Evolutionary conservation across 495 filamentous ascomycete species (phyloP).

Genomic region (Collariella sp.): DNA sequence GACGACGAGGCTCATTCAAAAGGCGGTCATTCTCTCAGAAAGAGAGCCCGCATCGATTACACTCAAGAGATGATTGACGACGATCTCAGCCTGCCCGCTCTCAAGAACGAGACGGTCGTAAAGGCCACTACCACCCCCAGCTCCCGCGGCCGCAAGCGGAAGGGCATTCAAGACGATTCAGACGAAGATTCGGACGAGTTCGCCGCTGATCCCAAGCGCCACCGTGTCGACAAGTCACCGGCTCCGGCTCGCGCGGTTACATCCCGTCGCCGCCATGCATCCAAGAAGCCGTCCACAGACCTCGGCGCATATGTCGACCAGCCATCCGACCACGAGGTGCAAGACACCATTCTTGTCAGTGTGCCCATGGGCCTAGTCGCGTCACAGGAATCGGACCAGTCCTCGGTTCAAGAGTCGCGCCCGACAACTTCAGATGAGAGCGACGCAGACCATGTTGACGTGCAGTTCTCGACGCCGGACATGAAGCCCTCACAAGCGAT

Average conservation of each 20-base stretch:
- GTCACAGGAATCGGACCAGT: slow-evolving; percentile 17
- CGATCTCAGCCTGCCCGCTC: slow-evolving; percentile 5
- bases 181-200: slow-evolving; percentile 24
- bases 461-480: slow-evolving; percentile 12
- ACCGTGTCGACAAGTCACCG: slow-evolving; percentile 25
- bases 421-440: slow-evolving; percentile 15
- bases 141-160: slow-evolving; percentile 25
- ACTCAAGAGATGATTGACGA: slow-evolving; percentile 38
- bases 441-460: slow-evolving; percentile 3
- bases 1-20: slow-evolving; percentile 33
- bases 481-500: slow-evolving; percentile 8
- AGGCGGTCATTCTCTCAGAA: slow-evolving; percentile 42
- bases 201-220: slow-evolving; percentile 12
- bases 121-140: slow-evolving; percentile 21
- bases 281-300: slow-evolving; percentile 26
- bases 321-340: slow-evolving; percentile 35
- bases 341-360: slow-evolving; percentile 44
- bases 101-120: not conserved
- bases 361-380: slow-evolving; percentile 21
- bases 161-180: slow-evolving; percentile 18
- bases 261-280: slow-evolving; percentile 28
- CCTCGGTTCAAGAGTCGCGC: slow-evolving; percentile 14
- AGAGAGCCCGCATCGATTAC: slow-evolving; percentile 40
- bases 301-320: slow-evolving; percentile 25
- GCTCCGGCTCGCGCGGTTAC: slow-evolving; percentile 22